Conservation (phyloP, 306 rosid species). For the Oxytropis ochrocephala region DNA sequence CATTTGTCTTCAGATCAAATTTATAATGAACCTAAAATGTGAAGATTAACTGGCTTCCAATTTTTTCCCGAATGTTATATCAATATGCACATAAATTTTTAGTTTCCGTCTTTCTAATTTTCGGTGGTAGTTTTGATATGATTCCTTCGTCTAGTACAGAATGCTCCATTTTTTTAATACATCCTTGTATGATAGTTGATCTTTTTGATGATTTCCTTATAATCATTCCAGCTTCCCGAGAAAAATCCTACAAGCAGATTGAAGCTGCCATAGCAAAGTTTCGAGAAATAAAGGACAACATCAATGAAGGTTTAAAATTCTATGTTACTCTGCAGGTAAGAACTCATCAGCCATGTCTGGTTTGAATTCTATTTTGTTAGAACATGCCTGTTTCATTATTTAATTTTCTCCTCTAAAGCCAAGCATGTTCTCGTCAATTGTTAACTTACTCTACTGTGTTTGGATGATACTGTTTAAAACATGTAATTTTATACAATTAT, state of each 20-base stretch:
- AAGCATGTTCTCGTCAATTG: not conserved
- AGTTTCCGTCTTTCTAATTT: not conserved
- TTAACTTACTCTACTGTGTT: not conserved
- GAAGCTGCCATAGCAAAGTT: slow-evolving; percentile 88
- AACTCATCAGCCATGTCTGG: not conserved
- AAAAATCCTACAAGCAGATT: slow-evolving; percentile 91
- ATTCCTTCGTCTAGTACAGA: too few relatives aligned
- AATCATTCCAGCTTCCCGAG: slow-evolving; percentile 67
- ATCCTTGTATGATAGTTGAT: slow-evolving; percentile 1
- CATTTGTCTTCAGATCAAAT: not conserved
- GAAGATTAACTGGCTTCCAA: not conserved
- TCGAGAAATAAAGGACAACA: slow-evolving; percentile 86
- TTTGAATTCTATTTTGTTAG: not conserved
- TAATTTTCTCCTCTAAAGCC: not conserved
- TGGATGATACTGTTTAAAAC: not conserved
- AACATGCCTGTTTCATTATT: not conserved
- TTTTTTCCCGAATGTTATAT: not conserved
- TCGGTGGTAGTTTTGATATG: not conserved
- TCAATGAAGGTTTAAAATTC: slow-evolving; percentile 90
- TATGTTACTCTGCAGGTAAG: slow-evolving; percentile 85
- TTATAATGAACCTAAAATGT: not conserved
- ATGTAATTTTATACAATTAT: not conserved
- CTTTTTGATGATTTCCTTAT: slow-evolving; percentile 21
- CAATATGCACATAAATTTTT: not conserved
- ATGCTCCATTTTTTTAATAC: not conserved